phyloP scores from a whole-genome alignment of 2,329 filamentous ascomycete genomes.

The Aureobasidium mangrovei region DNA sequence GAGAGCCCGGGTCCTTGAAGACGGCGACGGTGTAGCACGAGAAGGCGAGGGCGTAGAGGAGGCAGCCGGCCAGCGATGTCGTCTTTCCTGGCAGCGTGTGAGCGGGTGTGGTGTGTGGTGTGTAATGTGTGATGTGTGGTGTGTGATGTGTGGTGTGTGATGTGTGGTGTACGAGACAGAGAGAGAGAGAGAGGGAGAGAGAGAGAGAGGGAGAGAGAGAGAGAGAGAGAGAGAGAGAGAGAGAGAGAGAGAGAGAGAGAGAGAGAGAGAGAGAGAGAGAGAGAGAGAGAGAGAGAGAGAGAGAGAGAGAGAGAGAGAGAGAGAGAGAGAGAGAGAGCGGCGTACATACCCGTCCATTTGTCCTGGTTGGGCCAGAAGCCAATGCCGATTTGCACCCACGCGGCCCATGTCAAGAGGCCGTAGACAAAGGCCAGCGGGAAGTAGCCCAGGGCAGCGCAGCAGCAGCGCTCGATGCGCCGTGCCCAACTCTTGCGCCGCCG shows the following conservation, averaged over 20 bases:
- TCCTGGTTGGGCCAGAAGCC: constrained; percentile 49
- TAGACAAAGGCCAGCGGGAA: constrained; percentile 89
- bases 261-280: neutral
- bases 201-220: too few relatives aligned
- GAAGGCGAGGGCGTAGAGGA: constrained; percentile 71
- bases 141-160: constrained; percentile 6
- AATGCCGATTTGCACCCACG: constrained; percentile 75
- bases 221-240: neutral
- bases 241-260: too few relatives aligned
- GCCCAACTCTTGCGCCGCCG: constrained; percentile 43
- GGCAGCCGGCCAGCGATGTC: constrained; percentile 46
- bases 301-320: too few relatives aligned
- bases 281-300: too few relatives aligned
- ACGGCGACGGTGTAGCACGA: constrained; percentile 88
- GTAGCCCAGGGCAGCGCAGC: constrained; percentile 69
- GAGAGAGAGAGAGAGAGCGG: neutral
- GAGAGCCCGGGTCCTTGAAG: constrained; percentile 78
- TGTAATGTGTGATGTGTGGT: constrained; percentile 9
- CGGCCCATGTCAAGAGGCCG: constrained; percentile 81
- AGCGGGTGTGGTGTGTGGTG: neutral
- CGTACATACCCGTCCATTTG: constrained; percentile 33
- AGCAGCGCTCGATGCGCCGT: constrained; percentile 69
- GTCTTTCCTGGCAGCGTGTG: constrained; percentile 25
- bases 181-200: too few relatives aligned
- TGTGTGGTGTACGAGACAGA: neutral